phyloP scores from a whole-genome alignment of 768 basidiomycete genomes.

The Rhizopogon sp. region DNA sequence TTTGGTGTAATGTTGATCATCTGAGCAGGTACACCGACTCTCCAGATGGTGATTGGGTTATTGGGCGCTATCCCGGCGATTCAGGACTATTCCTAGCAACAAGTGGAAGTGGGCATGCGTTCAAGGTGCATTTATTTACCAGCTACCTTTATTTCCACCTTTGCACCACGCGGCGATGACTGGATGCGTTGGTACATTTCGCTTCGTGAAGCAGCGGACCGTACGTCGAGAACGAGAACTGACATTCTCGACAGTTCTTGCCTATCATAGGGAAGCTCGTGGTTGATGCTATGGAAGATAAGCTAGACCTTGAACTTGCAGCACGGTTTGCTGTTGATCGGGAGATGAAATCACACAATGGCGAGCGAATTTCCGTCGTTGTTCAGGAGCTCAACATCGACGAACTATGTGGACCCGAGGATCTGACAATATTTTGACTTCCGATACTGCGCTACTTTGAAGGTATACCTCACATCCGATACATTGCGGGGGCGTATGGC shows the following conservation, averaged over 20 bases:
- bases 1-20: not conserved
- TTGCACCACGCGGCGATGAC: not conserved
- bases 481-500: not conserved
- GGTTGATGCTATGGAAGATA: conserved; percentile 64
- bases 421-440: conserved; percentile 25
- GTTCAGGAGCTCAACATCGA: conserved; percentile 38
- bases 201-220: not conserved
- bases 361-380: conserved; percentile 13
- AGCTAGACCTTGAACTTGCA: conserved; percentile 44
- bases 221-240: not conserved
- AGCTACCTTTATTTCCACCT: not conserved
- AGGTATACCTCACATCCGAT: too few relatives aligned
- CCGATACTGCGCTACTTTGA: not conserved
- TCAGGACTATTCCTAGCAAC: conserved; percentile 74
- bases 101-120: conserved; percentile 84
- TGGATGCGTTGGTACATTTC: not conserved
- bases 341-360: conserved; percentile 9
- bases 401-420: conserved; percentile 45
- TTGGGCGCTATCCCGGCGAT: conserved; percentile 64
- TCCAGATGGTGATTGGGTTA: conserved; percentile 83
- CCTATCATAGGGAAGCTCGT: conserved; percentile 80
- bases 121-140: conserved; percentile 51
- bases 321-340: conserved; percentile 65
- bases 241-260: conserved; percentile 57
- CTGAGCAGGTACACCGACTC: conserved; percentile 81